phyloP scores from a whole-genome alignment of 148 eudicot species.

The Oxyria digyna region DNA sequence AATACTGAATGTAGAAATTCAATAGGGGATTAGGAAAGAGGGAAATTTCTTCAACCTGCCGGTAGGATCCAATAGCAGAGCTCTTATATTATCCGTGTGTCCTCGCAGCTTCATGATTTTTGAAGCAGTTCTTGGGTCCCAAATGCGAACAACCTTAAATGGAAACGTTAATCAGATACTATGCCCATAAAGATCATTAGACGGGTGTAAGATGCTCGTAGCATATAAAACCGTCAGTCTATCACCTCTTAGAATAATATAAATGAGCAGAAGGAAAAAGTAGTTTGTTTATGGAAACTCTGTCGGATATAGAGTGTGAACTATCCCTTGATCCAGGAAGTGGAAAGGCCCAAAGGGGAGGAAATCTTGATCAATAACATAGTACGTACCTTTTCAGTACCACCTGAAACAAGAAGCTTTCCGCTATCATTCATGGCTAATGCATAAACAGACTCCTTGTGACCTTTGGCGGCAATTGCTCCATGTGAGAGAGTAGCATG shows the following conservation, averaged over 20 bases:
- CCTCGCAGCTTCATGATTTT: constrained; percentile 97
- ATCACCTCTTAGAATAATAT: neutral
- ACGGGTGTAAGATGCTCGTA: neutral
- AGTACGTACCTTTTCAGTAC: constrained; percentile 81
- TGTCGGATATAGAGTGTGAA: neutral
- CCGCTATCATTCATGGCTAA: constrained; percentile 89
- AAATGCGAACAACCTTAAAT: constrained; percentile 83
- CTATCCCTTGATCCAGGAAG: neutral
- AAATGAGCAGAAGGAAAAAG: constrained; percentile 5
- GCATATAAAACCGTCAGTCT: neutral
- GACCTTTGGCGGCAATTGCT: constrained; percentile 88
- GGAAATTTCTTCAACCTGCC: constrained; percentile 53
- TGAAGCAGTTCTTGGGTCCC: constrained; percentile 94
- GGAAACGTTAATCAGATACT: constrained; percentile 10
- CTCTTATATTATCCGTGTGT: constrained; percentile 91
- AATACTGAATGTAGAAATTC: neutral
- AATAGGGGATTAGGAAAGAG: neutral
- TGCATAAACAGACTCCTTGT: constrained; percentile 96
- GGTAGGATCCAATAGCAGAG: constrained; percentile 76
- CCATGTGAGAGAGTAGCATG: constrained; percentile 66
- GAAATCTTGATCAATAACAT: neutral
- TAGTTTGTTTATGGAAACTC: neutral
- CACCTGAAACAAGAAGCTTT: constrained; percentile 95
- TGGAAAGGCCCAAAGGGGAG: neutral
- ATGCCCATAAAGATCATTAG: neutral